Evolutionary conservation across 106 monocot genomes (phyloP), one percentile per base, ranked within the genome.

Genomic region (Dactylorhiza incarnata): DNA sequence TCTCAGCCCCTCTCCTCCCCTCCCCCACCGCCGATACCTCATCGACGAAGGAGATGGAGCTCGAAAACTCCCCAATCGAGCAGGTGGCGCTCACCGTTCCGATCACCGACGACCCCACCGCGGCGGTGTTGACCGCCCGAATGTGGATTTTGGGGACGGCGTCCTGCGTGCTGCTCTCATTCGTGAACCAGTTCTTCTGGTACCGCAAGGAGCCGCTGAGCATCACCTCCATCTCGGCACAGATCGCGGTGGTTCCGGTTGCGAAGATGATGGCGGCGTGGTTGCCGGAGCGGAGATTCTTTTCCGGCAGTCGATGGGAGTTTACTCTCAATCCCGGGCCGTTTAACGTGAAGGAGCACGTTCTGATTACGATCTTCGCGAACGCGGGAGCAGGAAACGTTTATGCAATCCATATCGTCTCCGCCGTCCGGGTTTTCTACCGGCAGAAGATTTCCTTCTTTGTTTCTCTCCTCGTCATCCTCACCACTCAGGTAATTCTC

Each of bases 341-440:
- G 3, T 92, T 92, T 78, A 87, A 76, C 46, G 52, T 92, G 6
- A 92, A 92, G 80, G 92, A 92, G 79, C 92, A 92, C 45, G 92
- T 92, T 11, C 85, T 92, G 9, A 92, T 92, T 68, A 91, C 91
- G 70, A 91, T 91, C 66, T 91, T 91, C 59, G 91, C 91, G 49
- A 91, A 86, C 74, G 84, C 88, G 43, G 91, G 91, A 9, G 84
- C 91, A n/a, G 88, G 88, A 9, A 79, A 49, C 45, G 91, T 88
- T 5, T 88, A 88, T 25, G 91, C 86, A 7, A 79, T 91, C 54
- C 85, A 91, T 53, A 56, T 88, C 54, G 79, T 91, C 19, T 74
- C 86, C 8, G 82, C 89, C 9, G 85, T 92, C n/a, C 84, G 79
- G 86, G 76, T 86, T 37, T 92, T 89, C 79, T 92, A 92, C 50